Evolutionary conservation across 805 yeast species (phyloP), one percentile per base, ranked within the genome.

Genomic region (Metschnikowia cerradonensis): DNA sequence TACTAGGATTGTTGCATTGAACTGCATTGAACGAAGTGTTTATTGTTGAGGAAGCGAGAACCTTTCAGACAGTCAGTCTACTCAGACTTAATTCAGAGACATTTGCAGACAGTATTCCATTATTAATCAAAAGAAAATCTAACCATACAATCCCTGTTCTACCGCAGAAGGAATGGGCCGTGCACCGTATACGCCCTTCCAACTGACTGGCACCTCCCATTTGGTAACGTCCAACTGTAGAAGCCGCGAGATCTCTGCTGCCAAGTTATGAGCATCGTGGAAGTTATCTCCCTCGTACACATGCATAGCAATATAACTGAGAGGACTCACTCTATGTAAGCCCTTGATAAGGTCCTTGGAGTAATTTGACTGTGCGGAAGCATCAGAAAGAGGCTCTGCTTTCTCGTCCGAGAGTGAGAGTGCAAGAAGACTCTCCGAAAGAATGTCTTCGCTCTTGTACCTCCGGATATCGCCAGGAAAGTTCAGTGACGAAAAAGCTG

Each of bases 231-330:
- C 47, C 22, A 65, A 47, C 7, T 52, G 63, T 26, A 72, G 58
- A 17, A 70, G 53, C 4, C 67, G 57, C 5, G 64, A 56, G 2
- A 75, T 63, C 32, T 66, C 64, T 11, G 55, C 54, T 2, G 87
- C 82, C 53, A 86, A 66, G 8, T 62, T 54, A 40, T 71, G 72
- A 6, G 95, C 94, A 64, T 90, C 96, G 19, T 66, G 62, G 30
- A 84, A 78, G 65, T 92, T 92, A 66, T 91, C 97, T 33, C 98
- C 97, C 64, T 91, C 97, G 66, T 88, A 90, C 1, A 86, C 95
- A 63, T 77, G 83, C 15, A 80, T 72, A 10, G 80, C 79, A n/a
- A 80, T 53, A 3, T 78, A 76, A n/a, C 61, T 65, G 19, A 75
- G 63, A 7, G 61, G 60, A 47, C 62, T 35, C 30, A 51, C 17